These are phyloP conservation scores for Aspergillus sojae DNA, from an alignment of 2,329 filamentous ascomycete genomes.

Conservation along the genomic window DNA sequence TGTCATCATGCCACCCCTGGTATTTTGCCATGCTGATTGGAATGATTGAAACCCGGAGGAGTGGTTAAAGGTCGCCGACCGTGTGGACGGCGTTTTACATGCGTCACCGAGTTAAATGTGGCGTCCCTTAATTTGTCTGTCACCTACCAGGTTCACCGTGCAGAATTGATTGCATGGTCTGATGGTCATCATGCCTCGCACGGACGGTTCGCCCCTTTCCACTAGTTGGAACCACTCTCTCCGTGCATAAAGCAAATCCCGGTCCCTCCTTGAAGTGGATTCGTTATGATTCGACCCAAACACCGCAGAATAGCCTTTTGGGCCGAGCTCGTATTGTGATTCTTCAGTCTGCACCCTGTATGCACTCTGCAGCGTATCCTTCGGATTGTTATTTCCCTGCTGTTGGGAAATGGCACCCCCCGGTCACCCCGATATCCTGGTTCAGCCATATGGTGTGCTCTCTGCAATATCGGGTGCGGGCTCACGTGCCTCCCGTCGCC, in stretches of 20 bases:
- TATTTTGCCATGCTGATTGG: neutral
- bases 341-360: neutral
- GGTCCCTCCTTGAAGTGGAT: neutral
- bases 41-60: neutral
- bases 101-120: constrained; percentile 3
- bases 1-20: neutral
- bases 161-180: neutral
- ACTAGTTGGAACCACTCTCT: neutral
- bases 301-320: neutral
- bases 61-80: constrained; percentile 3
- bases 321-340: neutral
- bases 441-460: neutral
- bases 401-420: neutral
- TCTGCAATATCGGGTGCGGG: neutral
- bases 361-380: neutral
- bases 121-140: neutral
- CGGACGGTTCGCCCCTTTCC: neutral
- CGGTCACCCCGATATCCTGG: no score
- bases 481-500: neutral
- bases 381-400: neutral
- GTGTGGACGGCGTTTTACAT: neutral
- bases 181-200: neutral
- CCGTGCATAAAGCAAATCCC: neutral
- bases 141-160: neutral
- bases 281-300: neutral